Evolutionary conservation across 2,329 filamentous ascomycete species (phyloP), one percentile per base, ranked within the genome.

Genomic region (Fusarium veterinarium): DNA sequence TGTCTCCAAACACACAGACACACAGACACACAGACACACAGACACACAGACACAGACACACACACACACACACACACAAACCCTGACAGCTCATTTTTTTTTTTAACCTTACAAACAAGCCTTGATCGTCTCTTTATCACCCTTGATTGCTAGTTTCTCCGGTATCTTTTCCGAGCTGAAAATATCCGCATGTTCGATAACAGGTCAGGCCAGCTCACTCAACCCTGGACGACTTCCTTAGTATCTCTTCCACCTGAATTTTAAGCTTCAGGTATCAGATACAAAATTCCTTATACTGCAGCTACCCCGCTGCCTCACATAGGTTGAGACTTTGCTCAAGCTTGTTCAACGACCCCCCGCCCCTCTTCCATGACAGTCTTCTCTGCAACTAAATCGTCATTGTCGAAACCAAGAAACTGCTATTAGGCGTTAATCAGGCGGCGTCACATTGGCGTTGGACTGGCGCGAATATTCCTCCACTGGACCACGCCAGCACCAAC

Each of bases 401-500:
- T 30, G 23, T 41, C 46, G 48, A 66, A 48, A 44, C 31, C n/a
- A 46, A 64, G 46, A 61, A 16, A 71, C 62, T 44, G 31, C 60
- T 51, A 31, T 38, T 33, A 53, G 53, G 37, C 31, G 45, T 61
- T 59, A 41, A 60, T 59, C 38, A 40, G 57, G 46, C 55, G 46
- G 58, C 48, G 44, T 60, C 37, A 33, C 44, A 37, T 57, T 64
- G 71, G 52, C 20, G 59, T 61, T 55, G 42, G 42, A 64, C 57
- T 60, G 55, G 48, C 49, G 53, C 38, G 52, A 28, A 51, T 42
- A 38, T 53, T 45, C 44, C 59, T 60, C 55, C 63, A 61, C 46
- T 25, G 33, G 45, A 59, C 65, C 46, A 49, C 42, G 53, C 64
- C 58, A 69, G 40, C 45, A 45, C 20, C 65, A 42, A 40, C 28